Percentiles rank a stretch among this genome's conserved stretches.
Evolutionary conservation across 2,329 filamentous ascomycete species (phyloP).

Genomic region (Madurella mycetomatis): DNA sequence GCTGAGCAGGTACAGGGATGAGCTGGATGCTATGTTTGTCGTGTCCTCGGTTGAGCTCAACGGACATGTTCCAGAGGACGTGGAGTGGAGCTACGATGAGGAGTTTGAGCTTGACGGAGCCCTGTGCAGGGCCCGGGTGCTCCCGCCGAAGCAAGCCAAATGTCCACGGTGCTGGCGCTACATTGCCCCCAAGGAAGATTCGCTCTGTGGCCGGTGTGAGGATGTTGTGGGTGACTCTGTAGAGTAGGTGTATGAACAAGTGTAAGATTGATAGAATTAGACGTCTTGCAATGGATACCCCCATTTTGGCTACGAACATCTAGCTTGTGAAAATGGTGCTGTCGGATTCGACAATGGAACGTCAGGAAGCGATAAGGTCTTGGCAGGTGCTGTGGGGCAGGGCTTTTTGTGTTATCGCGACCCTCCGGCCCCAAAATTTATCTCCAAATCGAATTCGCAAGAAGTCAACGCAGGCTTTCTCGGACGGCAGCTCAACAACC

Average conservation of each 20-base stretch:
- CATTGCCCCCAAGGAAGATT: constrained; percentile 60
- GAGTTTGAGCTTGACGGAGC: constrained; percentile 39
- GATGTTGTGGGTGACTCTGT: constrained; percentile 48
- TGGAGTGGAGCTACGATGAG: constrained; percentile 40
- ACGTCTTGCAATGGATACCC: constrained; percentile 2
- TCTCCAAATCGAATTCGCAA: neutral
- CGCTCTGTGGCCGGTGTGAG: constrained; percentile 70
- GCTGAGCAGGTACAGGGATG: constrained; percentile 41
- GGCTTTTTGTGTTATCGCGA: constrained; percentile 22
- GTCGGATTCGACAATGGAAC: neutral
- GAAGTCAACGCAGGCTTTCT: neutral
- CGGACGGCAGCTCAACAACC: neutral
- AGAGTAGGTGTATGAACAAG: constrained; percentile 5
- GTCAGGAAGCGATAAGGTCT: constrained; percentile 11
- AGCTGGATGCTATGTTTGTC: constrained; percentile 63
- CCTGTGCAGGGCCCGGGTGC: constrained; percentile 39
- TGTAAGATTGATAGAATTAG: neutral
- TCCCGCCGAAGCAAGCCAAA: constrained; percentile 57
- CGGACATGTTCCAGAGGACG: constrained; percentile 26
- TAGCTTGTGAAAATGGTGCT: too few species aligned
- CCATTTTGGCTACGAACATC: neutral
- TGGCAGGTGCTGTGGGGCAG: constrained; percentile 14
- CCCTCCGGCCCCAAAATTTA: constrained; percentile 4
- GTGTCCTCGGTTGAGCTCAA: constrained; percentile 59
- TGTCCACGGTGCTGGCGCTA: constrained; percentile 90